Evolutionary conservation across 495 filamentous ascomycete species (phyloP), one percentile per base, ranked within the genome.

Genomic region (Thermothielavioides terrestris): DNA sequence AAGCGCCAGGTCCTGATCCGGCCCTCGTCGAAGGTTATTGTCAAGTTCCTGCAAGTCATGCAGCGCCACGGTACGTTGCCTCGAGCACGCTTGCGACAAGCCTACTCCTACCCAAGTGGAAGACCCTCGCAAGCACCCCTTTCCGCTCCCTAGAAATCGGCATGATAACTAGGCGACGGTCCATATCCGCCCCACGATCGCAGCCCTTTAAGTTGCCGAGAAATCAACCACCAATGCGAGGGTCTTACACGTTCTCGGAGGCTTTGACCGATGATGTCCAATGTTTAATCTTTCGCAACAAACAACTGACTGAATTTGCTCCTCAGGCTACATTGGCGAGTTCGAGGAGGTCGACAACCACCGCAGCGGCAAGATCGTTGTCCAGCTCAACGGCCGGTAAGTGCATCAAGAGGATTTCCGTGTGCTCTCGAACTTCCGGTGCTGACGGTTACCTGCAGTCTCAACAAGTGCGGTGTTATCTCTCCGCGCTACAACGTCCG

Each of bases 391-490:
- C 89, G 94, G 78, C 83, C 95, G 63, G 77, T 59, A 42, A 55
- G 60, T 60, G 83, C 84, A 84, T 68, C 49, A 42, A 53, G 15
- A 58, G 22, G 3, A 14, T 1, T 4, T 11, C 6, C 11, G 11
- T 2, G 27, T 9, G 0, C 0, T n/a, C 12, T 30, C 15, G 8
- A 20, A 9, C 17, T 32, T 30, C 34, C 18, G 2, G 18, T 25
- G 58, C 51, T 52, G 12, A 52, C 14, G 4, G 7, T 27, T 25
- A n/a, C 17, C 20, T 30, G 28, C 55, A 82, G 82, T 60, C 82
- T 97, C 73, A 98, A 98, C 86, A 98, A 98, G 82, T 92, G 86
- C 60, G 92, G 92, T 77, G 89, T 94, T 75, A 98, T 98, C 82
- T 88, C 83, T 63, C 92, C 92, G 64, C 84, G 94, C 69, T 98